Conservation (phyloP, 768 basidiomycete species). For the Termitomyces eurrhizus region DNA sequence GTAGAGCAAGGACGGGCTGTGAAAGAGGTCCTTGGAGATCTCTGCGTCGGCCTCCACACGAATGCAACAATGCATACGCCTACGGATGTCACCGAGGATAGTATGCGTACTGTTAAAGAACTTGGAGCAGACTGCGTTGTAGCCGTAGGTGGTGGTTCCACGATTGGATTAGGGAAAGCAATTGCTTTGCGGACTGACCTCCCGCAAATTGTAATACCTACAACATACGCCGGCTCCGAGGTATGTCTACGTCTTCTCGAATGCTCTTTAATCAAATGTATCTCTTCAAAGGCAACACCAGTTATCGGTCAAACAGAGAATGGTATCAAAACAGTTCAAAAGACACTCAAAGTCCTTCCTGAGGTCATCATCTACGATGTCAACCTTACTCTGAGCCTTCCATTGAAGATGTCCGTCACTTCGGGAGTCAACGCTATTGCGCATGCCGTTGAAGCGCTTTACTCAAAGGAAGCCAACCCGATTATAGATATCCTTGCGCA, state of each 20-base stretch:
- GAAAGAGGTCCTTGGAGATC: conserved; percentile 13
- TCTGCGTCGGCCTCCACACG: conserved; percentile 29
- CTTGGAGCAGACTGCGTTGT: conserved; percentile 32
- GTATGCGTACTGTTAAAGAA: conserved; percentile 20
- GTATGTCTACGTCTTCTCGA: conserved; percentile 8
- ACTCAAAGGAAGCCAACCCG: conserved; percentile 33
- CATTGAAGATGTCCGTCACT: conserved; percentile 30
- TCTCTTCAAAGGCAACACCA: conserved; percentile 25
- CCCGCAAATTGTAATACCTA: conserved; percentile 36
- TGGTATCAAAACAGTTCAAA: conserved; percentile 36
- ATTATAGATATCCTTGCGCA: conserved; percentile 31
- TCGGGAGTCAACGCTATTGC: conserved; percentile 39
- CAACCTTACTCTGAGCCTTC: conserved; percentile 32
- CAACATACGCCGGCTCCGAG: conserved; percentile 37
- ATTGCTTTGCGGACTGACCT: conserved; percentile 35
- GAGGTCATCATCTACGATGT: conserved; percentile 39
- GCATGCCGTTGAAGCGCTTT: conserved; percentile 38
- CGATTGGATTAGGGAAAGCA: conserved; percentile 36
- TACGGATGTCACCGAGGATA: conserved; percentile 31
- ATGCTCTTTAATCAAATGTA: neutral
- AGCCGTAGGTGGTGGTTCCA: conserved; percentile 34
- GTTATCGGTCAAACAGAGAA: conserved; percentile 38
- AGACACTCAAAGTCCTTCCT: conserved; percentile 31
- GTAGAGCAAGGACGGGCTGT: conserved; percentile 23
- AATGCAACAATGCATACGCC: conserved; percentile 41